Evolutionary conservation across 352 stramenopile species (phyloP).

Genomic region (Phytophthora chlamydospora): DNA sequence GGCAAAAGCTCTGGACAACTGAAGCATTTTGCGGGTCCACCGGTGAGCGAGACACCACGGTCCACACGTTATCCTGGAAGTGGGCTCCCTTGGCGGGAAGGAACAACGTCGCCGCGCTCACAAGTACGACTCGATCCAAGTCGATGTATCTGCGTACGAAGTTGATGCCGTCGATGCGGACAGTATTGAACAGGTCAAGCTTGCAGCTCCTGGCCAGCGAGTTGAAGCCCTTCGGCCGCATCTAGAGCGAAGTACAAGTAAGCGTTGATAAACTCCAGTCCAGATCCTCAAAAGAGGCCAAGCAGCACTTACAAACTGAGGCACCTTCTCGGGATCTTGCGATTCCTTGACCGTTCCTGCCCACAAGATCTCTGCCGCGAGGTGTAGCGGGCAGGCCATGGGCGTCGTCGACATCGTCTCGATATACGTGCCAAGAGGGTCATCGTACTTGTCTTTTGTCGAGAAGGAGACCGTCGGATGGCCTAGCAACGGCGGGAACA

Average conservation of each 20-base stretch:
- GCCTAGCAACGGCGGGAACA: conserved; percentile 10
- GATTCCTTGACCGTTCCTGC: conserved; percentile 10
- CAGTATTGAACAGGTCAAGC: conserved; percentile 16
- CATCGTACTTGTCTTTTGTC: conserved; percentile 8
- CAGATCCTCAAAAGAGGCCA: background rate
- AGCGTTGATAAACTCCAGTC: background rate
- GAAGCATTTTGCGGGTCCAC: conserved; percentile 18
- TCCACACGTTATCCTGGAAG: conserved; percentile 36
- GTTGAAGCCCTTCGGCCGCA: conserved; percentile 18
- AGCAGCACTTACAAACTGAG: conserved; percentile 16
- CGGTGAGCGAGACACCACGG: conserved; percentile 19
- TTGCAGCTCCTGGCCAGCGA: conserved; percentile 28
- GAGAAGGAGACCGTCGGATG: conserved; percentile 7
- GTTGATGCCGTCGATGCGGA: conserved; percentile 25
- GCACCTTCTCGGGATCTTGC: conserved; percentile 26
- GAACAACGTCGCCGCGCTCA: conserved; percentile 19
- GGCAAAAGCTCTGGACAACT: conserved; percentile 26
- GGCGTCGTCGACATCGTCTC: conserved; percentile 25
- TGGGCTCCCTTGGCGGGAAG: conserved; percentile 21
- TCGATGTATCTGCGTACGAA: conserved; percentile 27
- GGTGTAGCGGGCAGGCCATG: conserved; percentile 20
- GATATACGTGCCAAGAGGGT: conserved; percentile 20
- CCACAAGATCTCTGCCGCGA: conserved; percentile 27
- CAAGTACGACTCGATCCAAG: conserved; percentile 22
- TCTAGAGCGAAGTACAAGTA: conserved; percentile 1